Percentiles rank a stretch among this genome's conserved stretches.
These are phyloP conservation scores for Globisporangium paroecandrum DNA, from an alignment of 352 stramenopile species.

Conservation along the genomic window DNA sequence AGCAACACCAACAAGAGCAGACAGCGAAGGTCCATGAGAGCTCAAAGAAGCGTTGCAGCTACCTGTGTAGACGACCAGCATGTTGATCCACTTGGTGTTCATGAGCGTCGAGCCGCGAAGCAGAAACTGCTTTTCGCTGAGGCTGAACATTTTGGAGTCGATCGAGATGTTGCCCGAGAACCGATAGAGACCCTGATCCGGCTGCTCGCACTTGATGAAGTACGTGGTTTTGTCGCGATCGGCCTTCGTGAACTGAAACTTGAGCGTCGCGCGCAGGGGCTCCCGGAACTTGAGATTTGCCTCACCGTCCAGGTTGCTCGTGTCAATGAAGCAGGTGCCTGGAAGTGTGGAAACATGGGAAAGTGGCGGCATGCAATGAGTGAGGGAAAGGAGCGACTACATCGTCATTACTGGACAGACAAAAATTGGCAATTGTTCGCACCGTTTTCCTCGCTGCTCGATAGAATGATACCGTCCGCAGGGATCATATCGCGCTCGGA, in stretches of 20 bases:
- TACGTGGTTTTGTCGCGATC: conserved; percentile 46
- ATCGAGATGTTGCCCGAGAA: conserved; percentile 73
- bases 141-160: conserved; percentile 49
- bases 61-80: conserved; percentile 75
- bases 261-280: conserved; percentile 34
- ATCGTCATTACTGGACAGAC: background rate
- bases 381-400: background rate
- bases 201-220: conserved; percentile 75
- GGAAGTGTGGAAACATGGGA: background rate
- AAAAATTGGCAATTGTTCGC: background rate
- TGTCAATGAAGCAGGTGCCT: conserved; percentile 81
- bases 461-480: conserved; percentile 89
- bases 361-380: background rate
- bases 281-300: conserved; percentile 73
- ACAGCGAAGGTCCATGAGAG: background rate
- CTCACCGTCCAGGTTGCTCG: conserved; percentile 79
- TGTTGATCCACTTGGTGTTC: conserved; percentile 75
- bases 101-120: conserved; percentile 68
- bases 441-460: conserved; percentile 80
- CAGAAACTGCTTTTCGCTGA: conserved; percentile 79
- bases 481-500: conserved; percentile 85
- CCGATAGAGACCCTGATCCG: conserved; percentile 72
- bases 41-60: background rate
- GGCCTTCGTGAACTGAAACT: conserved; percentile 25
- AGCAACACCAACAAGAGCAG: background rate